Evolutionary conservation across 1,284 basidiomycete species (phyloP).

Genomic region (Macrocystidia cucumis): DNA sequence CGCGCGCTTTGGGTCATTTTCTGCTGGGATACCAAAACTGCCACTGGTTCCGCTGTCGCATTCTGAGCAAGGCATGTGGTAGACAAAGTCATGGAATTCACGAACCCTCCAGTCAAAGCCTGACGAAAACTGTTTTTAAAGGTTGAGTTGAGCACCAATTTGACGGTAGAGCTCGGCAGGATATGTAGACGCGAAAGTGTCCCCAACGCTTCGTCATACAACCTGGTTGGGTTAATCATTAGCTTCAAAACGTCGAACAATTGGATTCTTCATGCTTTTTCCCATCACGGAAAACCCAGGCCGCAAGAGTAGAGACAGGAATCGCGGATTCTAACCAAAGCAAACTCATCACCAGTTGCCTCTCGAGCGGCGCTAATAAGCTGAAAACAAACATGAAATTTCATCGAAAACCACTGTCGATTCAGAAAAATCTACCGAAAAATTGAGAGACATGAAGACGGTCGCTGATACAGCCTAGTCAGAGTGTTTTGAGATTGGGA

Average conservation of each 20-base stretch:
- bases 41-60: slow-evolving; percentile 71
- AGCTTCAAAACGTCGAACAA: slow-evolving; percentile 12
- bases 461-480: slow-evolving; percentile 80
- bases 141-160: slow-evolving; percentile 63
- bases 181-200: slow-evolving; percentile 74
- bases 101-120: slow-evolving; percentile 87
- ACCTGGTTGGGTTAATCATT: slow-evolving; percentile 33
- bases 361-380: slow-evolving; percentile 77
- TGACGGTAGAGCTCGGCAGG: slow-evolving; percentile 51
- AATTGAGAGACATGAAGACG: slow-evolving; percentile 91
- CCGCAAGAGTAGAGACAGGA: slow-evolving; percentile 62
- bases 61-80: slow-evolving; percentile 3
- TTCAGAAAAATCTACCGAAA: slow-evolving; percentile 56
- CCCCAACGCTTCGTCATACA: slow-evolving; percentile 63
- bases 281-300: slow-evolving; percentile 75
- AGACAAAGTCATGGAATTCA: slow-evolving; percentile 18
- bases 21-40: slow-evolving; percentile 86
- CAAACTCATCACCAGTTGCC: slow-evolving; percentile 88
- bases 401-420: slow-evolving; percentile 8
- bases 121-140: slow-evolving; percentile 80
- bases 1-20: slow-evolving; percentile 50
- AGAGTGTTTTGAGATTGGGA: slow-evolving; percentile 81
- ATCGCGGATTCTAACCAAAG: slow-evolving; percentile 87
- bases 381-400: slow-evolving; percentile 33
- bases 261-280: slow-evolving; percentile 47